Conservation (phyloP, 805 yeast species). For the Saccharomycopsis babjevae region DNA sequence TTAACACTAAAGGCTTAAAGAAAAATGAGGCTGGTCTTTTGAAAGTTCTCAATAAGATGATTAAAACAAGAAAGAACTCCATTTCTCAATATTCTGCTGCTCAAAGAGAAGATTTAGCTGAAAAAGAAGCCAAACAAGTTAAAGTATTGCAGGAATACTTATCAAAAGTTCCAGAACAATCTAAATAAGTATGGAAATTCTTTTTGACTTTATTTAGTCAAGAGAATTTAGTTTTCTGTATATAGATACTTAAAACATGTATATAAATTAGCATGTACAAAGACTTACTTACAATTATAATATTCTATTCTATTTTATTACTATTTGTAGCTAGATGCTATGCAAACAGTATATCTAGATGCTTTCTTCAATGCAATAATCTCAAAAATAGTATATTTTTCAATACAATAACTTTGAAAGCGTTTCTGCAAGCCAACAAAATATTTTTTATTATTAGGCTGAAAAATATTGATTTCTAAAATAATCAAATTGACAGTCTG, state of each 20-base stretch:
- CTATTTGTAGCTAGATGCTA: no score
- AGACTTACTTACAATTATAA: no score
- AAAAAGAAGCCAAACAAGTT: constrained; percentile 40
- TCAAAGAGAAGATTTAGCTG: constrained; percentile 42
- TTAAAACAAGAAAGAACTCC: constrained; percentile 41
- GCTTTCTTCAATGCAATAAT: no score
- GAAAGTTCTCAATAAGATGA: constrained; percentile 33
- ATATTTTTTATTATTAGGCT: no score
- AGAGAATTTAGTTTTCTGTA: not conserved
- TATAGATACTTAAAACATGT: not conserved
- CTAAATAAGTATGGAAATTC: constrained; percentile 26
- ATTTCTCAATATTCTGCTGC: constrained; percentile 36
- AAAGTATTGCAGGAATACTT: constrained; percentile 33
- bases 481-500: no score
- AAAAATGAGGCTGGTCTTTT: constrained; percentile 29
- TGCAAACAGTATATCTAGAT: no score
- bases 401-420: no score
- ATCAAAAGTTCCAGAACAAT: constrained; percentile 36
- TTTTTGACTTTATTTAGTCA: not conserved
- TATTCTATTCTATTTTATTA: no score
- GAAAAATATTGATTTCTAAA: no score
- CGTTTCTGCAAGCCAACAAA: no score
- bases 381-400: no score
- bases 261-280: not conserved
- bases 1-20: constrained; percentile 27